These are phyloP conservation scores for Kwoniella sp. DNA, from an alignment of 768 basidiomycete genomes.

Conservation along the genomic window DNA sequence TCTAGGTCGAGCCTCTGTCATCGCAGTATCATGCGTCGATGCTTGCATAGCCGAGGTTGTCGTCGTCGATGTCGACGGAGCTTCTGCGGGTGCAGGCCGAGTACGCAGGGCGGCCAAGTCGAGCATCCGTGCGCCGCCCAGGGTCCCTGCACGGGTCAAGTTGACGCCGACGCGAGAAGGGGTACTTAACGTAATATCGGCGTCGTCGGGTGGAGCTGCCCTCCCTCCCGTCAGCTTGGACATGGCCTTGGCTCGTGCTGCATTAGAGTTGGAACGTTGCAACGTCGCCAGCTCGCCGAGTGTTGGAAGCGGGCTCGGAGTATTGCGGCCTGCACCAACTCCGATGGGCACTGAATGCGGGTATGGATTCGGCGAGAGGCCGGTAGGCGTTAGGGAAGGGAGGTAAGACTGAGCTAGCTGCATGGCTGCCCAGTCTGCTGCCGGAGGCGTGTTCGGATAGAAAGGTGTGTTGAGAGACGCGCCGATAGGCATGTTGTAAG, in stretches of 20 bases:
- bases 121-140: slow-evolving; percentile 33
- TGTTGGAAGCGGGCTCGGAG: slow-evolving; percentile 68
- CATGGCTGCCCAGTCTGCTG: slow-evolving; percentile 45
- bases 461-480: slow-evolving; percentile 9
- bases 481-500: slow-evolving; percentile 27
- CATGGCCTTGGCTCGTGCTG: slow-evolving; percentile 78
- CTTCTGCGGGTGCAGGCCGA: background rate
- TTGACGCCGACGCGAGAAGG: slow-evolving; percentile 26
- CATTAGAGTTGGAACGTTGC: slow-evolving; percentile 84
- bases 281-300: slow-evolving; percentile 75
- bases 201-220: slow-evolving; percentile 59
- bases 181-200: slow-evolving; percentile 13
- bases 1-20: slow-evolving; percentile 33
- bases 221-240: slow-evolving; percentile 79
- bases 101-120: slow-evolving; percentile 8
- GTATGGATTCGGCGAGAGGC: slow-evolving; percentile 22
- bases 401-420: slow-evolving; percentile 44
- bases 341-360: slow-evolving; percentile 20
- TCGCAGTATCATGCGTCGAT: background rate
- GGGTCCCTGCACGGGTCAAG: slow-evolving; percentile 46
- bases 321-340: slow-evolving; percentile 59
- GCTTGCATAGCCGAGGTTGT: background rate
- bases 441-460: slow-evolving; percentile 23
- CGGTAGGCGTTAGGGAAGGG: slow-evolving; percentile 43
- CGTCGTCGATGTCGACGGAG: background rate